A percentile compares a stretch with the other conserved stretches of the same genome.
Conservation (phyloP, 148 eudicot genomes). For the Arctostaphylos glauca region DNA sequence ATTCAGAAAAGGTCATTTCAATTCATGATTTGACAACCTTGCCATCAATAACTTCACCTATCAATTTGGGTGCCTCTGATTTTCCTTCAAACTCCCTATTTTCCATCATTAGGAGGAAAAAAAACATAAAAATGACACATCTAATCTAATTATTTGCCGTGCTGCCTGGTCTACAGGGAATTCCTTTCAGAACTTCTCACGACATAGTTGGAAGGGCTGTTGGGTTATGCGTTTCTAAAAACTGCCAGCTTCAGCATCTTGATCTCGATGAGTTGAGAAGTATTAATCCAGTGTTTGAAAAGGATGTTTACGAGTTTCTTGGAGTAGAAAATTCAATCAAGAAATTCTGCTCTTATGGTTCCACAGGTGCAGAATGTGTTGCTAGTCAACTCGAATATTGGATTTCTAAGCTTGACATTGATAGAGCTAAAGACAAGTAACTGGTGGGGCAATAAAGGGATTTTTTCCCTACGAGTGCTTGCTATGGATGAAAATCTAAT, state of each 20-base stretch:
- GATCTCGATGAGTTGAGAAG: conserved; percentile 61
- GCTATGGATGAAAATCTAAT: neutral
- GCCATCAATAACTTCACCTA: neutral
- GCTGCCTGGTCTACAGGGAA: conserved; percentile 48
- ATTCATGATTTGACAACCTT: too few species aligned
- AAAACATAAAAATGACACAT: neutral
- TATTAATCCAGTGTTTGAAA: conserved; percentile 52
- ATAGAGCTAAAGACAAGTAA: conserved; percentile 17
- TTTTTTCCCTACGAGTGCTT: neutral
- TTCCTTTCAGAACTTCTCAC: conserved; percentile 95
- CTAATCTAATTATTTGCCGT: neutral
- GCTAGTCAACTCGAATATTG: conserved; percentile 68
- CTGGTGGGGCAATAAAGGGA: neutral
- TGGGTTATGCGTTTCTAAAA: conserved; percentile 67
- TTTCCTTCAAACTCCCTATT: neutral
- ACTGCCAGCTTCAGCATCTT: conserved; percentile 70
- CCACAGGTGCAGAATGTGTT: conserved; percentile 90
- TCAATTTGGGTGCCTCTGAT: conserved; percentile 10
- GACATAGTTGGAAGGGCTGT: conserved; percentile 92
- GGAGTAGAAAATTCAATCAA: conserved; percentile 84
- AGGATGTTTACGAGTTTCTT: conserved; percentile 80
- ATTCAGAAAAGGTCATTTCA: too few species aligned
- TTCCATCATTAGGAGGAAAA: neutral
- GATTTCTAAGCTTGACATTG: conserved; percentile 51
- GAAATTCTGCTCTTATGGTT: conserved; percentile 86